Base-by-base conservation (phyloP, 441 rosid genomes). In the Populus hybrid region DNA sequence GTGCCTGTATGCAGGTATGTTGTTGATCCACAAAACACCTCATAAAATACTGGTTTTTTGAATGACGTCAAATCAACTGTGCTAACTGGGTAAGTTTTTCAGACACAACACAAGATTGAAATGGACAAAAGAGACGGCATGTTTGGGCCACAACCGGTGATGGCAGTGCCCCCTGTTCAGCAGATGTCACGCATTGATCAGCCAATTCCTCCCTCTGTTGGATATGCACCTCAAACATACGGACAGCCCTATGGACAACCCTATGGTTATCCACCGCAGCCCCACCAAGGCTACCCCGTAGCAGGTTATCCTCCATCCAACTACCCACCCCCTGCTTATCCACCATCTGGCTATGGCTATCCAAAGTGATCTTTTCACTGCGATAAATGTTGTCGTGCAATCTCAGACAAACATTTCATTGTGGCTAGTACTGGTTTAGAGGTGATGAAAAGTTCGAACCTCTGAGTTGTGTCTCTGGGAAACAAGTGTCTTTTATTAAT, bases 1-100 rank as follows among this genome's bases (percentile, higher is more conserved):
- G 99, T 64, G 99, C 98, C 12, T 96, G 99, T 77, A 96, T 96
- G 99, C 99, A 95, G 96, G 99, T 93, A 88, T 12, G 69, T 36
- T 20, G 35, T 8, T 68, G 35, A 74, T 81, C 30, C 69, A 54
- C 10, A 23, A 26, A 59, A 74, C 59, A 30, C 79, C 67, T 68
- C 35, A 36, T 12, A 67, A 9, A 50, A 8, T 26, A 38, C 68
- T 6, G 23, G 5, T 59, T 34, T 18, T 38, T 68, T 24, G 8
- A 8, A 50, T 18, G 42, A 50, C 66, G 20, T 59, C 16, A 67
- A 69, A 16, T 76, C 14, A 73, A 46, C 38, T 65, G 0, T 46
- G 24, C 24, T 73, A 63, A 57, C 61, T 57, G 79, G 32, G 69
- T 65, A 76, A 46, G 20, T 18, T 68, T 67, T 85, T 69, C 86